Base-by-base conservation (phyloP, 2,329 filamentous ascomycete species). In the Exophiala mesophila region DNA sequence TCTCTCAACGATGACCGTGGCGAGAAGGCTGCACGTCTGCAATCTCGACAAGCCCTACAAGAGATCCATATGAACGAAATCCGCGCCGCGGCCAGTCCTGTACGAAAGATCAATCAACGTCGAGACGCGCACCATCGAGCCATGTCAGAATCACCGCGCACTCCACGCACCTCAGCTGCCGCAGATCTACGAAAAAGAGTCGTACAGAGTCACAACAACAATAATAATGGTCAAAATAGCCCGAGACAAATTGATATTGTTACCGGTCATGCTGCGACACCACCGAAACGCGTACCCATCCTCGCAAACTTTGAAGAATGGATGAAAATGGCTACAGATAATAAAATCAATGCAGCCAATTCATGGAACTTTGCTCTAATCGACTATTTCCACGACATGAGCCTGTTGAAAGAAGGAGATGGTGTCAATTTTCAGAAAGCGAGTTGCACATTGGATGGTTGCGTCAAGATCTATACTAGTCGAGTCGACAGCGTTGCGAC, bases 321-420 rank as follows among this genome's bases (percentile, higher is more conserved):
- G 92, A 97, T 98, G 88, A 98, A 97, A 74, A 94, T 98, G 88
- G 92, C 92, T 2, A 97, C 92, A 12, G 92, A 98, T 70, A 98
- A 98, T 70, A 92, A 92, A 67, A 98, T 98, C 73, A 98, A 97
- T 63, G 90, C 92, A 36, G 81, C 84, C 46, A 98, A 98, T 65
- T 96, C 89, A 20, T 98, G 92, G 92, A 97, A 97, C 65, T 97
- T 98, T 68, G 92, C 92, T n/a, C 77, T 98, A 13, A 98, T 98
- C 61, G 92, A 98, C 65, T 98, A 98, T 67, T 98, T 98, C 59
- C 90, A 98, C 65, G 92, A 98, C 60, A 97, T 98, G 92, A 95
- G 88, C 1, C 71, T 98, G 31, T 73, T 98, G 35, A 94, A 94
- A 62, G 92, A 98, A 60, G 92, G 92, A 20, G 88, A 98, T 52